Evolutionary conservation across 2,329 filamentous ascomycete genomes (phyloP), one percentile per base, ranked within the genome.

Genomic region (Hypoxylon sp.): DNA sequence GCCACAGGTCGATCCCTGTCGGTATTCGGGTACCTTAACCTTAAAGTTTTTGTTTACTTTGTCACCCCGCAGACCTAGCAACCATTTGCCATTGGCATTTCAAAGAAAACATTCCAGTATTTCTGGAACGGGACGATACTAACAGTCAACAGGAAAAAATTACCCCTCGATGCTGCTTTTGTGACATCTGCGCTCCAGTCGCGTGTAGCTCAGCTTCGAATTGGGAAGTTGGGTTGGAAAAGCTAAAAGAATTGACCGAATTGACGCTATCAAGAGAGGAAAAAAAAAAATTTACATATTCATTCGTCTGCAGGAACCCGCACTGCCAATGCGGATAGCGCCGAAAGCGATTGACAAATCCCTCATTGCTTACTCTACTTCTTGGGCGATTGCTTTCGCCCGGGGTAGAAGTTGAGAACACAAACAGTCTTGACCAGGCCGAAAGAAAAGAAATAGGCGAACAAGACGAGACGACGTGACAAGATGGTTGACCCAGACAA

Each of bases 401-500:
- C n/a, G 19, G n/a, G 46, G 28, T 25, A 45, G n/a, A 52, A 38
- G 50, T 60, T 52, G 10, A 52, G 36, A n/a, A 43, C 19, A 43
- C 56, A 9, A 13, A 14, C 25, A 17, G 36, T 11, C n/a, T 28
- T 17, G 13, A 23, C 28, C 41, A 36, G n/a, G 36, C 25, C 32
- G 32, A n/a, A 25, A 56, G 10, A 21, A 60, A 13, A 57, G 14
- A 14, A 43, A 57, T 38, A 45, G 43, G 21, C 59, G 21, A 10
- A 58, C 46, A 46, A 61, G 49, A 50, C 45, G 38, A 58, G 51
- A 56, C 36, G 13, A 46, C 17, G 46, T 25, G 17, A 45, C 57
- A 72, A 70, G 19, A 76, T 78, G 75, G 82, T 85, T 72, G 87
- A 89, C 76, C 80, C 82, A 57, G 87, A 89, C 45, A 91, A 90